A percentile compares a stretch with the other conserved stretches of the same genome.
These are phyloP conservation scores for Pneumocystis jirovecii DNA, from an alignment of 1,139 yeast genomes.

Conservation along the genomic window DNA sequence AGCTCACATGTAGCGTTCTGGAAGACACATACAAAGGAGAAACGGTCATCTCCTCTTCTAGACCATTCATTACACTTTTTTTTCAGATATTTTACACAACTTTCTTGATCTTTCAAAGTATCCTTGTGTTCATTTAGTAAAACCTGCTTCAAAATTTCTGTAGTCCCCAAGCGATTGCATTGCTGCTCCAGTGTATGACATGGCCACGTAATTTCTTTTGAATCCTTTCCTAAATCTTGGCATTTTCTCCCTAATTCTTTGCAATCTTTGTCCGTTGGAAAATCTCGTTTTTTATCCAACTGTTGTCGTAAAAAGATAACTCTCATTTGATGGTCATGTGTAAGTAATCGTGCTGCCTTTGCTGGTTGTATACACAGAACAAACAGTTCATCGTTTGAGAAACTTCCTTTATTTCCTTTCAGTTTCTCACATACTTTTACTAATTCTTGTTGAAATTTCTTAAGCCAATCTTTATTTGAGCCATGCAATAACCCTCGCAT, in stretches of 20 bases:
- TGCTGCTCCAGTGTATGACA: not conserved
- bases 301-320: not conserved
- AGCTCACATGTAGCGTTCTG: no score
- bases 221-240: not conserved
- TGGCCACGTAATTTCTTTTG: not conserved
- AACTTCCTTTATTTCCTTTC: no score
- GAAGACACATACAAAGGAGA: no score
- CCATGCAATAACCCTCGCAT: no score
- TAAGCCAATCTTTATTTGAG: no score
- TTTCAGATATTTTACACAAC: no score
- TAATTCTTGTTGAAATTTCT: no score
- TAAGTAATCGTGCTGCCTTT: not conserved
- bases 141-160: not conserved
- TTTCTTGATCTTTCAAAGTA: no score
- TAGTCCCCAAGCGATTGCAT: not conserved
- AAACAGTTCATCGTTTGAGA: not conserved
- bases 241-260: not conserved
- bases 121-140: no score
- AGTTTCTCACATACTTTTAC: no score
- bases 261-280: not conserved
- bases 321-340: not conserved
- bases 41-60: no score
- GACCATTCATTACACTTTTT: no score
- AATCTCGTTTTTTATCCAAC: not conserved
- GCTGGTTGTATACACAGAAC: not conserved